Base-by-base conservation (phyloP, 495 filamentous ascomycete genomes). In the Trichoderma erinaceum region DNA sequence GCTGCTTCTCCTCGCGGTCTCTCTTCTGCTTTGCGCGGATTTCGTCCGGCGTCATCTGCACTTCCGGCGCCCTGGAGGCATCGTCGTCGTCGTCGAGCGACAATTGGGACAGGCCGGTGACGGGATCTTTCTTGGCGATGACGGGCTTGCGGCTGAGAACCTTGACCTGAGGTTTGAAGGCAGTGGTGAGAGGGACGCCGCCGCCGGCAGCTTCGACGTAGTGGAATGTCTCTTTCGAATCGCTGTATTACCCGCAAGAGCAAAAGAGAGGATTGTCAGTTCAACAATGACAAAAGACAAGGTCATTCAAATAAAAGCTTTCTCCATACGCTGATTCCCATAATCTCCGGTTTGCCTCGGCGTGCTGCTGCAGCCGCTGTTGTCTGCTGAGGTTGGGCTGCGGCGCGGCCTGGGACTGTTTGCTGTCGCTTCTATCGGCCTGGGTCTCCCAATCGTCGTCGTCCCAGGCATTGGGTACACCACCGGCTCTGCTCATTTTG, bases 1-100 rank as follows among this genome's bases (percentile, higher is more conserved):
- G 87, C 78, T 94, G 88, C 80, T 93, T 96, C 77, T 96, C 92
- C 72, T 96, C 92, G 4, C 85, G 82, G 70, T 96, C 91, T 65
- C 84, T 82, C 77, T 91, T 83, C 44, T 92, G 88, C 69, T 88
- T 88, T 15, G 86, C 81, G 66, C 88, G 84, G 41, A 90, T 85
- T 78, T 97, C 89, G 67, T 92, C 90, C 6, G 84, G 78, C 0
- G 85, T 89, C 27, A 88, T 84, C 67, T 86, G 81, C n/a, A 75
- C 75, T 35, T 81, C 77, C 66, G 83, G 85, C 61, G 82, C 81
- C 65, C 80, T 82, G 25, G 77, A 78, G 15, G 86, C 85, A 7
- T 92, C 89, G 21, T 92, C 90, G 66, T 89, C 87, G 23, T 76
- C 81, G 21, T 84, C 78, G 4, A 88, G 64, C 32, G 76, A 81